These are phyloP conservation scores for Pulveroboletus sp. DNA, from an alignment of 768 basidiomycete genomes.

Conservation along the genomic window DNA sequence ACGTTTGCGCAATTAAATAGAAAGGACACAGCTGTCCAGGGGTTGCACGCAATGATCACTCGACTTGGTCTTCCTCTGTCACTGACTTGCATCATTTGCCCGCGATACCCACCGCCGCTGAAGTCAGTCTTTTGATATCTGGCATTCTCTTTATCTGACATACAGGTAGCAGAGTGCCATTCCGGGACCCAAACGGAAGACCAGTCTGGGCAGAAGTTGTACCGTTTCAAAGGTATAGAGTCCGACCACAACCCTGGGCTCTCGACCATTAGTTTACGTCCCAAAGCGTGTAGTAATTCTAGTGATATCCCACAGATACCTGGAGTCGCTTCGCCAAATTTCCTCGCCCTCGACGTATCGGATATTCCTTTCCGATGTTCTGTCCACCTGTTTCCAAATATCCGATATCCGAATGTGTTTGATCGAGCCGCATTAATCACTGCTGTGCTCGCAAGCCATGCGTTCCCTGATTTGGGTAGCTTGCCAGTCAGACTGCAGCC, in stretches of 20 bases:
- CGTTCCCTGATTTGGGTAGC: background rate
- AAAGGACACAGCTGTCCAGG: background rate
- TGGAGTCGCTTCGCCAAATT: background rate
- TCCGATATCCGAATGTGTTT: slow-evolving; percentile 21
- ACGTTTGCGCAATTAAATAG: background rate
- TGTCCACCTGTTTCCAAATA: background rate
- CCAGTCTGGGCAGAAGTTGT: no score
- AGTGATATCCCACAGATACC: background rate
- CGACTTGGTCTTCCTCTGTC: background rate
- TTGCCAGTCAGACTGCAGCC: no score
- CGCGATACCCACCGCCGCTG: background rate
- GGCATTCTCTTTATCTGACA: background rate
- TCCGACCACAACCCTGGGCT: no score
- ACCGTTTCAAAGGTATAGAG: background rate
- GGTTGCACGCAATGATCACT: background rate
- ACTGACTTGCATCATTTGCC: background rate
- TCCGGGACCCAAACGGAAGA: background rate
- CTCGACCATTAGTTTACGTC: background rate
- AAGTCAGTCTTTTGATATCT: background rate
- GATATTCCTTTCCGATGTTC: no score
- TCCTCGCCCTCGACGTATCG: background rate
- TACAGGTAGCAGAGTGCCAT: background rate
- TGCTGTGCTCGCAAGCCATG: slow-evolving; percentile 2
- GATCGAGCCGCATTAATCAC: background rate
- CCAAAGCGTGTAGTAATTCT: background rate